Conservation (phyloP, 306 rosid genomes). For the Ammopiptanthus mongolicus region DNA sequence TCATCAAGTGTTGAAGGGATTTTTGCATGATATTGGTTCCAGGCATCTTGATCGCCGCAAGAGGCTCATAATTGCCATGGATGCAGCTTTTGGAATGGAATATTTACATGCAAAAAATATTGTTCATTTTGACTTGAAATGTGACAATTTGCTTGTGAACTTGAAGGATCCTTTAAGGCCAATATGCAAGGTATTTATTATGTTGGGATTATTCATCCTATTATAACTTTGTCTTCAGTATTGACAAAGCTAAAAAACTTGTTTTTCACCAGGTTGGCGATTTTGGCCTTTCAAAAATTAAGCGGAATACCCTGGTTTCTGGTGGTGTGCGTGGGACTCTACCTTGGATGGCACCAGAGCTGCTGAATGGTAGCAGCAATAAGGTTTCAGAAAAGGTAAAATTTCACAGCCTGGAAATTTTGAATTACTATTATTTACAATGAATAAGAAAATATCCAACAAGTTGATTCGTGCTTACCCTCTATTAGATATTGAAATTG, state of each 20-base stretch:
- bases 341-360: conserved; percentile 96
- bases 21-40: conserved; percentile 26
- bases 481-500: not conserved
- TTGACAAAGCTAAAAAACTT: not conserved
- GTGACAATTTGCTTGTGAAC: conserved; percentile 91
- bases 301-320: conserved; percentile 77
- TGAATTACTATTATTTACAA: not conserved
- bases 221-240: not conserved
- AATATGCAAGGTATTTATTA: conserved; percentile 70
- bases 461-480: not conserved
- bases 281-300: conserved; percentile 86
- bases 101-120: conserved; percentile 81
- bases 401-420: not conserved
- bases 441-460: not conserved
- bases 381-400: conserved; percentile 86
- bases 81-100: conserved; percentile 96
- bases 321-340: conserved; percentile 92
- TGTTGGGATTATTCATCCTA: conserved; percentile 1
- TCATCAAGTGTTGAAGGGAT: not conserved
- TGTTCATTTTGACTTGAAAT: conserved; percentile 88
- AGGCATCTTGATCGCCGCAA: conserved; percentile 88
- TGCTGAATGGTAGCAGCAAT: conserved; percentile 80
- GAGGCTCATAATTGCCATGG: conserved; percentile 85
- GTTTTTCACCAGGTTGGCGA: conserved; percentile 64
- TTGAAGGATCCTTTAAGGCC: conserved; percentile 78